Conservation (phyloP, 768 basidiomycete genomes). For the Hysterangium stoloniferum region DNA sequence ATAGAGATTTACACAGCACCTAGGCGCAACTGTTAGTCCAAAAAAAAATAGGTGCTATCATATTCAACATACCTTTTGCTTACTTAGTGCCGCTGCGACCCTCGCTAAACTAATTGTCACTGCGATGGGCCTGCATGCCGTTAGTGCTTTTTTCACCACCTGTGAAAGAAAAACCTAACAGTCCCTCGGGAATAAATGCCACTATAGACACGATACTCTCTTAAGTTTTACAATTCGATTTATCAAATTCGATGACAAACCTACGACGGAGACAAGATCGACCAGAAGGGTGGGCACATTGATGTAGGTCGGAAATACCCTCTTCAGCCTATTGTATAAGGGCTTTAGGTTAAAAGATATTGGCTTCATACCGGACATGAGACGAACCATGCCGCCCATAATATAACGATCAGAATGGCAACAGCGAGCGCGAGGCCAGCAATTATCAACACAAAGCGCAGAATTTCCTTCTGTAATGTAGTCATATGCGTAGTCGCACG, state of each 20-base stretch:
- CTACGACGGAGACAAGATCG: slow-evolving; percentile 49
- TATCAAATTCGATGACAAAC: slow-evolving; percentile 18
- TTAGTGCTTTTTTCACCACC: too few relatives aligned
- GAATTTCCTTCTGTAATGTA: slow-evolving; percentile 46
- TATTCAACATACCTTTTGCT: slow-evolving; percentile 42
- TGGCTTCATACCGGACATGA: neutral
- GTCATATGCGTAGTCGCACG: slow-evolving; percentile 28
- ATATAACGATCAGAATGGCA: slow-evolving; percentile 41
- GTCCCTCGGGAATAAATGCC: slow-evolving; percentile 42
- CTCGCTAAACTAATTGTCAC: slow-evolving; percentile 47
- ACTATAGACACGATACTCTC: slow-evolving; percentile 19
- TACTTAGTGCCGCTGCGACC: slow-evolving; percentile 39
- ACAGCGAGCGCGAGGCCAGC: slow-evolving; percentile 35
- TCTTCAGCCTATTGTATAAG: slow-evolving; percentile 30
- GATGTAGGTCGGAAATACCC: slow-evolving; percentile 36
- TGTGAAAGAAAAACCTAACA: slow-evolving; percentile 15
- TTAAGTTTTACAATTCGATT: neutral
- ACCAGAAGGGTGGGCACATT: slow-evolving; percentile 43
- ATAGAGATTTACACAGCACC: slow-evolving; percentile 35
- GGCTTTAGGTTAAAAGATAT: neutral
- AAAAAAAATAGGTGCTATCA: neutral
- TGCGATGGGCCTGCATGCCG: slow-evolving; percentile 32
- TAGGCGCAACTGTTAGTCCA: neutral
- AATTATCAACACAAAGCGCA: slow-evolving; percentile 48
- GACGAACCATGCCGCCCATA: slow-evolving; percentile 34